Evolutionary conservation across 306 rosid species (phyloP).

Genomic region (Dalbergia oliveri): DNA sequence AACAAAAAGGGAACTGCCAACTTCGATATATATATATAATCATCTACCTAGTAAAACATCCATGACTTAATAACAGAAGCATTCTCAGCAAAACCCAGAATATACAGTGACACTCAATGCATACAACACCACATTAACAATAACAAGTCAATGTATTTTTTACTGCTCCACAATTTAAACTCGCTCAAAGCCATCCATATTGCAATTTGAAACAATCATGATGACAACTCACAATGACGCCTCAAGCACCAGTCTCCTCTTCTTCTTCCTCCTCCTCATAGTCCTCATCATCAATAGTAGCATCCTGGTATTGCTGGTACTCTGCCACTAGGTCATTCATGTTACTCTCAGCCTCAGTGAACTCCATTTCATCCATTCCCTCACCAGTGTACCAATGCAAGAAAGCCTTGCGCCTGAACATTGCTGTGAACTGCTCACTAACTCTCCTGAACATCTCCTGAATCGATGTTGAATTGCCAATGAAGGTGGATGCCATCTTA

Average conservation of each 20-base stretch:
- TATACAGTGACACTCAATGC: constrained; percentile 59
- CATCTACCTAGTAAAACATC: constrained; percentile 52
- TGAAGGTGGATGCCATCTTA: constrained; percentile 75
- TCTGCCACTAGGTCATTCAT: constrained; percentile 92
- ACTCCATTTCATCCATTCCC: constrained; percentile 98
- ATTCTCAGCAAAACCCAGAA: constrained; percentile 51
- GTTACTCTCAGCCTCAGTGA: constrained; percentile 88
- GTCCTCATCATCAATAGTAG: constrained; percentile 70
- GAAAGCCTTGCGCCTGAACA: constrained; percentile 86
- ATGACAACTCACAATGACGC: constrained; percentile 26
- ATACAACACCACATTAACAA: constrained; percentile 52
- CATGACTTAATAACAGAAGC: constrained; percentile 43
- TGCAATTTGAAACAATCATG: constrained; percentile 39
- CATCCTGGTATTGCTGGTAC: constrained; percentile 94
- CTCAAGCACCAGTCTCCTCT: constrained; percentile 66
- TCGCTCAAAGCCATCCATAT: constrained; percentile 44
- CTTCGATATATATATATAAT: constrained; percentile 26
- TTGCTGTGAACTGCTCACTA: constrained; percentile 92
- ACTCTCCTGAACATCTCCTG: constrained; percentile 95
- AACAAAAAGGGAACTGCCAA: neutral
- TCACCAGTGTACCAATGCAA: constrained; percentile 90
- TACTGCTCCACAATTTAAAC: constrained; percentile 48
- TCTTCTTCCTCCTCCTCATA: constrained; percentile 69
- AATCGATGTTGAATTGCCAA: constrained; percentile 84
- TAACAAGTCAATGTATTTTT: constrained; percentile 43